These are phyloP conservation scores for Solanum medicagineum DNA, from an alignment of 257 asterid genomes.

Conservation along the genomic window DNA sequence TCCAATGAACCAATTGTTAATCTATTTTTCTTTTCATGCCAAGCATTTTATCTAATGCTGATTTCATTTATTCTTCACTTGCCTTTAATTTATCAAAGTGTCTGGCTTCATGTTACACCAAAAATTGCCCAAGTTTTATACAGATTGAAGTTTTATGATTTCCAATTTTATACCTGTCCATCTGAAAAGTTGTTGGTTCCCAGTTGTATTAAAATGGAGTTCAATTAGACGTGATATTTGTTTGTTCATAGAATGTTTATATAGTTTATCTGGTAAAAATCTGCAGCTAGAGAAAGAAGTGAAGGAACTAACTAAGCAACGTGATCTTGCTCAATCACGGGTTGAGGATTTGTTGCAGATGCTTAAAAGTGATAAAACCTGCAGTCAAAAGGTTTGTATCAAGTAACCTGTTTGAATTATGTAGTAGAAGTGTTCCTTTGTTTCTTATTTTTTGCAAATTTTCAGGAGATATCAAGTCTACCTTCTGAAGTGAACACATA, in stretches of 20 bases:
- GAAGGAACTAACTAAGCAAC: slow-evolving; percentile 64
- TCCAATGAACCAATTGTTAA: neutral
- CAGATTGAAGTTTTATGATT: neutral
- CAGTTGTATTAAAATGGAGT: neutral
- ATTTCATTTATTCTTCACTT: neutral
- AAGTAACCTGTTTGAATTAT: neutral
- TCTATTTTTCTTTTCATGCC: neutral
- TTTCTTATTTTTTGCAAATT: neutral
- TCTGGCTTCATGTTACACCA: neutral
- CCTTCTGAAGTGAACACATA: neutral
- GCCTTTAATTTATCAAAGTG: neutral
- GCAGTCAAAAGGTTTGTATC: slow-evolving; percentile 14
- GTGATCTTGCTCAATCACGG: slow-evolving; percentile 67
- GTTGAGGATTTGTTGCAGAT: slow-evolving; percentile 42
- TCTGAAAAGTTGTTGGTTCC: neutral
- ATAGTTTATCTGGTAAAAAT: neutral
- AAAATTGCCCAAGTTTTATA: neutral
- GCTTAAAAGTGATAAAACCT: slow-evolving; percentile 27
- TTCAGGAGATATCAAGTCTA: neutral
- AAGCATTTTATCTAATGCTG: neutral
- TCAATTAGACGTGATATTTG: neutral
- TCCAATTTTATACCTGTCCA: neutral
- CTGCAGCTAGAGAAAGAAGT: slow-evolving; percentile 90
- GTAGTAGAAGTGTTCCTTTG: neutral
- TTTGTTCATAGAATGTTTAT: neutral